Conservation (phyloP, 2,329 filamentous ascomycete species). For the Penicillium hesseltinei region DNA sequence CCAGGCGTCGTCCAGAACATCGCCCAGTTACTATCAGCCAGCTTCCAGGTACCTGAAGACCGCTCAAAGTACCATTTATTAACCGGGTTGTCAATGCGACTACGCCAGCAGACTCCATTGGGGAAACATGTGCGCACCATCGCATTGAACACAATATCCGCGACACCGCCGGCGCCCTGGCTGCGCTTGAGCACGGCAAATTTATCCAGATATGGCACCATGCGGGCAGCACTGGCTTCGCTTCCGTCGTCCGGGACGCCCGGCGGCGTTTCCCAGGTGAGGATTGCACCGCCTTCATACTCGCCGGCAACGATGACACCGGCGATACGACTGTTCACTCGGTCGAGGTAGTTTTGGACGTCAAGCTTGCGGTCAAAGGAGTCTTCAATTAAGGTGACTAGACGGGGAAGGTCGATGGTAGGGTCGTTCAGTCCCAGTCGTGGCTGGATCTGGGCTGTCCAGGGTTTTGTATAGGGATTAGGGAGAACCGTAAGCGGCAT, state of each 20-base stretch:
- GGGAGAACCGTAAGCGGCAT: constrained; percentile 86
- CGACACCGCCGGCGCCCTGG: constrained; percentile 88
- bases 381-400: constrained; percentile 87
- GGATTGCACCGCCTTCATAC: constrained; percentile 91
- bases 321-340: constrained; percentile 78
- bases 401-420: constrained; percentile 75
- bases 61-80: constrained; percentile 99
- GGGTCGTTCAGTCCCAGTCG: constrained; percentile 73
- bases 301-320: constrained; percentile 93
- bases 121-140: constrained; percentile 92
- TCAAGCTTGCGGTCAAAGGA: constrained; percentile 86
- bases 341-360: constrained; percentile 73
- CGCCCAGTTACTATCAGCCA: constrained; percentile 82
- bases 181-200: constrained; percentile 87
- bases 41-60: constrained; percentile 76
- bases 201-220: constrained; percentile 94
- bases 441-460: constrained; percentile 64
- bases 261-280: constrained; percentile 86
- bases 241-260: constrained; percentile 56
- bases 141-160: constrained; percentile 92
- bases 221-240: constrained; percentile 55
- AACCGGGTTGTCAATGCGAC: constrained; percentile 84
- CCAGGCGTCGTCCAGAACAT: constrained; percentile 96
- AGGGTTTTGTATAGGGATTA: constrained; percentile 62
- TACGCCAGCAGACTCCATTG: constrained; percentile 86